Evolutionary conservation across 2,329 filamentous ascomycete genomes (phyloP).

Genomic region (Trichoderma atroviride): DNA sequence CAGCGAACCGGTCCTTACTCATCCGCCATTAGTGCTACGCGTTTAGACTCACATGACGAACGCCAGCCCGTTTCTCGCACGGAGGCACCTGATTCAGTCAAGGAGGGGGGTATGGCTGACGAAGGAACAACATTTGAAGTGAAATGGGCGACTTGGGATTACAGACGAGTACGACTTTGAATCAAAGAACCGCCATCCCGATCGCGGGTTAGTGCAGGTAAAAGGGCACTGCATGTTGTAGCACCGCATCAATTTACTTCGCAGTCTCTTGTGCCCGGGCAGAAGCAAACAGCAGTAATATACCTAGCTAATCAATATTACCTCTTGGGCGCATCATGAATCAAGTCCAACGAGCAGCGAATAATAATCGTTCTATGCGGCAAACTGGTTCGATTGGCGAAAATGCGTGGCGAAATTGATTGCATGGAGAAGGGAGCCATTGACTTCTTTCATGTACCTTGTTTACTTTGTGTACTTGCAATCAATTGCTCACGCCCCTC

Average conservation of each 20-base stretch:
- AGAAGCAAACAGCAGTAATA: background rate
- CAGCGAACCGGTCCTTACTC: background rate
- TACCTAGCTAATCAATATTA: background rate
- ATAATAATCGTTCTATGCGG: background rate
- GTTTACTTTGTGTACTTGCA: background rate
- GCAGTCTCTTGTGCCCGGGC: background rate
- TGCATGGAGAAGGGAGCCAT: background rate
- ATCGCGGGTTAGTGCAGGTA: background rate
- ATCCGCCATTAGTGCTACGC: background rate
- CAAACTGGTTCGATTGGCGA: slow-evolving; percentile 1
- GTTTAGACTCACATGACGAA: slow-evolving; percentile 6
- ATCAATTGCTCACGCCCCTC: slow-evolving; percentile 2
- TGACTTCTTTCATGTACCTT: background rate
- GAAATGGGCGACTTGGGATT: slow-evolving; percentile 3
- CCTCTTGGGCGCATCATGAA: background rate
- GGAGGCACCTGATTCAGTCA: slow-evolving; percentile 26
- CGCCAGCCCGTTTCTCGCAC: slow-evolving; percentile 23
- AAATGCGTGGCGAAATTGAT: background rate
- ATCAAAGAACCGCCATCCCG: background rate
- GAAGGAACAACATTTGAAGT: slow-evolving; percentile 11
- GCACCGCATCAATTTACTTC: background rate
- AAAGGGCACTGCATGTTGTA: background rate
- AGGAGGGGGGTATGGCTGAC: slow-evolving; percentile 23
- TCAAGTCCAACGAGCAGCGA: background rate
- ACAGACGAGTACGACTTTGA: background rate